Evolutionary conservation across 208 protist species (phyloP).

Genomic region (Herpetomonas samuelpessoai): DNA sequence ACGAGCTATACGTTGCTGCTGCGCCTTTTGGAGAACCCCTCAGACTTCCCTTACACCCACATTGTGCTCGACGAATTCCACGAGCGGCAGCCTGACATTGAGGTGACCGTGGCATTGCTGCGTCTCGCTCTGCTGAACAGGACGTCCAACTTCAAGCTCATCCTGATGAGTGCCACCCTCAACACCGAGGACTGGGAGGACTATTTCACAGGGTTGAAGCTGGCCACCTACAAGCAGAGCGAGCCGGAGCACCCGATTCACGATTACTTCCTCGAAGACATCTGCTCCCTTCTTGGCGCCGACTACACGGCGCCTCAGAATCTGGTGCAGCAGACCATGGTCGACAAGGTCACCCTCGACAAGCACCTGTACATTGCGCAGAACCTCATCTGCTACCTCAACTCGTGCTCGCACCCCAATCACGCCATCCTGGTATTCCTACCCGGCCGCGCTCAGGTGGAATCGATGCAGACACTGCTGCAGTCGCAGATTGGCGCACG

Average conservation of each 20-base stretch:
- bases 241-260: slow-evolving; percentile 76
- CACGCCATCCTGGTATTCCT: slow-evolving; percentile 94
- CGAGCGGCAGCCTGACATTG: slow-evolving; percentile 93
- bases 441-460: slow-evolving; percentile 77
- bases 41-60: slow-evolving; percentile 73
- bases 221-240: slow-evolving; percentile 77
- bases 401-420: slow-evolving; percentile 38
- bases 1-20: slow-evolving; percentile 89
- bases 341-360: slow-evolving; percentile 55
- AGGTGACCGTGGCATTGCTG: slow-evolving; percentile 89
- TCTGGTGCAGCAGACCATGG: slow-evolving; percentile 29
- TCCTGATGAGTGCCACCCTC: slow-evolving; percentile 92
- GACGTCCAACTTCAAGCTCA: slow-evolving; percentile 57
- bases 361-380: slow-evolving; percentile 64
- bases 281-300: slow-evolving; percentile 56
- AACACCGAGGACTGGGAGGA: slow-evolving; percentile 82
- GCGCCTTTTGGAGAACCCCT: slow-evolving; percentile 51
- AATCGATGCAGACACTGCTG: slow-evolving; percentile 46
- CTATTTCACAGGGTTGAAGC: slow-evolving; percentile 81
- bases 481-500: slow-evolving; percentile 48
- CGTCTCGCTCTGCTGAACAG: slow-evolving; percentile 63
- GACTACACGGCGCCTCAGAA: slow-evolving; percentile 40
- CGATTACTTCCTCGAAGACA: slow-evolving; percentile 85
- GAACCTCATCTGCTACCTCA: slow-evolving; percentile 62
- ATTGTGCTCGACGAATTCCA: slow-evolving; percentile 95